Base-by-base conservation (phyloP, 371 early-diverging fungal species). In the Apophysomyces ossiformis region DNA sequence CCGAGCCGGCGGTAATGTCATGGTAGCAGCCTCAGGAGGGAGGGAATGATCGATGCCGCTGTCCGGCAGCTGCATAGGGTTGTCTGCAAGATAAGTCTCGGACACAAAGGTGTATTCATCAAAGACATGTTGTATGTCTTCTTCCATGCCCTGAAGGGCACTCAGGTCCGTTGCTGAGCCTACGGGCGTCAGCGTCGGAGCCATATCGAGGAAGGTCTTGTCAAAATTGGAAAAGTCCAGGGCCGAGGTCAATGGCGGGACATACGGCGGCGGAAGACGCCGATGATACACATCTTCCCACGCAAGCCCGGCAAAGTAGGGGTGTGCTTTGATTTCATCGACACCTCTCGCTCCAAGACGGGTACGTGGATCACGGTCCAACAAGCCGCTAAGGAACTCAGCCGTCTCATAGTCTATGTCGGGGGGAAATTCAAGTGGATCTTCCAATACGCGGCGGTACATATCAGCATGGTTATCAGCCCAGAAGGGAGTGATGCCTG, bases 401-500 rank as follows among this genome's bases (percentile, higher is more conserved):
- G 82, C 83, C 0, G 93, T 89, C 35, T 77, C 75, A 16, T 69
- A 77, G 12, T 89, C 85, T 43, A 89, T 81, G 7, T 85, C 87
- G 9, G 74, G 72, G 0, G 94, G 94, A 65, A 94, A 93, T 61
- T 85, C 83, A n/a, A 95, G 74, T 0, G 87, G 81, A 59, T 91
- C 91, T 63, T 90, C 87, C 37, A 95, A 66, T 7, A 94, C 92
- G 21, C 92, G 82, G 35, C 87, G 87, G 70, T 95, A 94, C 93
- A 94, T 93, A 38, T 87, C 82, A 8, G 89, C 83, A 67, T 88
- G 88, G 61, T 91, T 90, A 57, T 92, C 91, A 8, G 87, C 87
- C 82, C 90, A 92, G 72, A 92, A 94, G 1, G 94, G 94, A 0
- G 93, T 91, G 62, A 84, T 81, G 1, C 94, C 94, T 16, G 83